These are phyloP conservation scores for Leonotis leonurus DNA, from an alignment of 257 asterid species.

Conservation along the genomic window DNA sequence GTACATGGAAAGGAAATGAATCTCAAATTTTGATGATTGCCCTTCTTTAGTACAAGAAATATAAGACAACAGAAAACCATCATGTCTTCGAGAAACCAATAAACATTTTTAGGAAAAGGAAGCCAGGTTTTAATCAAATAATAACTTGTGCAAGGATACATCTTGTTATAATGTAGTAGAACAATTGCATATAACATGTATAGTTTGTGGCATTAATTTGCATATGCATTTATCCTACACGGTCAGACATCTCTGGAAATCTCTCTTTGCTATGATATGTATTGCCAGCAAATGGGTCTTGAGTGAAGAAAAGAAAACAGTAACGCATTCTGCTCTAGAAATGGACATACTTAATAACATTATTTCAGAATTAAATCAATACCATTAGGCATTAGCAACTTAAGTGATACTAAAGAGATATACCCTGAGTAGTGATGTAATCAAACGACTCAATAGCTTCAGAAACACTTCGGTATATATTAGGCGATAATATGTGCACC, in stretches of 20 bases:
- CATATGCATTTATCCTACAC: not conserved
- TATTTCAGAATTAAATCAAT: not conserved
- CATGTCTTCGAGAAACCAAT: not conserved
- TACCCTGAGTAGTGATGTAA: constrained; percentile 79
- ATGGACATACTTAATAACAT: no score
- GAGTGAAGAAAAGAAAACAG: no score
- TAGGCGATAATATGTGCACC: constrained; percentile 84
- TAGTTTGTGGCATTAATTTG: not conserved
- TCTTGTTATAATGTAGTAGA: not conserved
- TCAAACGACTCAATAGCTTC: constrained; percentile 94
- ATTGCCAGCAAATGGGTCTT: not conserved
- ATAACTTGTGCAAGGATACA: not conserved
- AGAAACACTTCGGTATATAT: constrained; percentile 66
- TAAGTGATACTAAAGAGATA: not conserved
- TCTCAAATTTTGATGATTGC: not conserved
- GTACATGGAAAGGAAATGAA: not conserved
- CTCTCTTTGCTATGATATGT: not conserved
- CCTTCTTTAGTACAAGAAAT: no score
- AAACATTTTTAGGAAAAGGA: not conserved
- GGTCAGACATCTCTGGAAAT: not conserved
- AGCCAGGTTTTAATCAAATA: not conserved
- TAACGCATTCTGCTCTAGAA: no score
- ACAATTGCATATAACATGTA: not conserved
- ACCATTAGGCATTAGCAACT: not conserved
- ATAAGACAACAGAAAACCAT: not conserved